phyloP scores from a whole-genome alignment of 805 yeast genomes.

The Lachancea sp. region DNA sequence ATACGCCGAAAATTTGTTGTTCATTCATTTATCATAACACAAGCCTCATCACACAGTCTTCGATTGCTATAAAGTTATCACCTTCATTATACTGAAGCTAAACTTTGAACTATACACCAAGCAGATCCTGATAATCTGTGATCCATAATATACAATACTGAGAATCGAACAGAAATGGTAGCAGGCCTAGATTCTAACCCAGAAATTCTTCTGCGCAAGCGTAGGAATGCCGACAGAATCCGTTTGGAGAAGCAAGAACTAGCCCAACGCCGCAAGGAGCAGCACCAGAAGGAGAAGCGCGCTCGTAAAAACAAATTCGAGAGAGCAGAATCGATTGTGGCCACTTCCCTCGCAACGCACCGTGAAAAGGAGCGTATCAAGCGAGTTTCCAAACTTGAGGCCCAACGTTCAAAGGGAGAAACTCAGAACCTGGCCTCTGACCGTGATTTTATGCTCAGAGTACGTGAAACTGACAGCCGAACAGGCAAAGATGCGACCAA shows the following conservation, averaged over 20 bases:
- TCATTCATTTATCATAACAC: not conserved
- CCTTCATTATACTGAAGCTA: not conserved
- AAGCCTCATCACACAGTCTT: not conserved
- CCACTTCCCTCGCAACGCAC: constrained; percentile 55
- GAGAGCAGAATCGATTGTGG: constrained; percentile 69
- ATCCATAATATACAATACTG: no score
- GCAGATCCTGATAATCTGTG: no score
- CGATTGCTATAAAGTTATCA: not conserved
- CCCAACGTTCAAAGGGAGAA: constrained; percentile 27
- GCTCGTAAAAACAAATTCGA: constrained; percentile 48
- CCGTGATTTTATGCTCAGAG: constrained; percentile 32
- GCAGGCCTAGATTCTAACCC: constrained; percentile 53
- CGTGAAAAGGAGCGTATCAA: constrained; percentile 65
- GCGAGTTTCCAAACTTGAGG: constrained; percentile 52
- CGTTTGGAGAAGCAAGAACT: constrained; percentile 68
- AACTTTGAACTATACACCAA: no score
- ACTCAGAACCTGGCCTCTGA: constrained; percentile 26
- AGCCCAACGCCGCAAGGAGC: constrained; percentile 45
- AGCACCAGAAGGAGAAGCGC: constrained; percentile 39
- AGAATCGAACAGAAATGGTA: constrained; percentile 2
- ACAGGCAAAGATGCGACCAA: constrained; percentile 14
- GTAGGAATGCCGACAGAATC: constrained; percentile 70
- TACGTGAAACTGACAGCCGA: constrained; percentile 12
- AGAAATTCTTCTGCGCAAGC: constrained; percentile 67
- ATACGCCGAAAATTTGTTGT: not conserved